Conservation (phyloP, 495 filamentous ascomycete genomes). For the Aspergillus heteromorphus region DNA sequence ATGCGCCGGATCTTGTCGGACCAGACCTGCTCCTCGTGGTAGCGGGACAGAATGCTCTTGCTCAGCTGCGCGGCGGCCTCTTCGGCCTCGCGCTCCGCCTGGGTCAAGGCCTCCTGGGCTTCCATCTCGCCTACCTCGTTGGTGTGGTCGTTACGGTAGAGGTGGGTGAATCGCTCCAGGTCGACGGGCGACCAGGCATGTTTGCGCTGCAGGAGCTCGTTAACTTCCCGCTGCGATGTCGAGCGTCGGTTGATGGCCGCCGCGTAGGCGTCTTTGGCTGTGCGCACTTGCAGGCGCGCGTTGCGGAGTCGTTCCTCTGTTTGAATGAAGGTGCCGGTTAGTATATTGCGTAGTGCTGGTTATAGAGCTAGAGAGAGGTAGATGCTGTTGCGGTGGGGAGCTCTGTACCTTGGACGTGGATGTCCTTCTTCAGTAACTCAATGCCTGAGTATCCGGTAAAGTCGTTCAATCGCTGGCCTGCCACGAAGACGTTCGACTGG, state of each 20-base stretch:
- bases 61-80: conserved; percentile 67
- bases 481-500: conserved; percentile 76
- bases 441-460: conserved; percentile 93
- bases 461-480: conserved; percentile 83
- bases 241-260: conserved; percentile 71
- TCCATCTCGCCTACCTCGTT: conserved; percentile 84
- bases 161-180: conserved; percentile 87
- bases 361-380: not conserved
- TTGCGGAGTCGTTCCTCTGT: conserved; percentile 58
- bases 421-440: conserved; percentile 73
- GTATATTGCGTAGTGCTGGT: not conserved
- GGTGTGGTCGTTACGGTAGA: conserved; percentile 88
- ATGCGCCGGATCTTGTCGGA: conserved; percentile 94
- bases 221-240: conserved; percentile 90
- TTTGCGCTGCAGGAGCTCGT: conserved; percentile 86
- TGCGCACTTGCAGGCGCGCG: conserved; percentile 59
- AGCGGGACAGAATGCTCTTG: conserved; percentile 75
- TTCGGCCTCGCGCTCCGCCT: conserved; percentile 71
- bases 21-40: conserved; percentile 99
- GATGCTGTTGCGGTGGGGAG: not conserved
- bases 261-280: conserved; percentile 70
- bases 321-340: not conserved
- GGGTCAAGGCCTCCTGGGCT: conserved; percentile 63
- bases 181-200: conserved; percentile 83
- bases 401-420: conserved; percentile 57